Evolutionary conservation across 2,329 filamentous ascomycete species (phyloP), one percentile per base, ranked within the genome.

Genomic region (Penicillium griseofulvum): DNA sequence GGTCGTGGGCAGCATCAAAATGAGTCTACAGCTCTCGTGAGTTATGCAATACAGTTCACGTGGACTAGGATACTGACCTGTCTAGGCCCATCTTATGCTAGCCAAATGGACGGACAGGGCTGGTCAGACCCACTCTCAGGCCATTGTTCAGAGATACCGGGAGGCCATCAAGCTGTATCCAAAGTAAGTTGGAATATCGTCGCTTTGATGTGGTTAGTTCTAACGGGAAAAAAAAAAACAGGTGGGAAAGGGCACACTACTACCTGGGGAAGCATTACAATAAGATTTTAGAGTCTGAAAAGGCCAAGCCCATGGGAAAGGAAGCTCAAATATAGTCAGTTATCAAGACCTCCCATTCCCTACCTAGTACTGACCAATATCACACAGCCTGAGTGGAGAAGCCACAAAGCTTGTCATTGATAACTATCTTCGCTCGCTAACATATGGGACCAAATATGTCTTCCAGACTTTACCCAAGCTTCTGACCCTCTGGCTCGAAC

Each of bases 181-280:
- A 43, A 71, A 68, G 68, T 71, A 58, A 16, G 53, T 52, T 22
- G 16, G 11, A 14, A n/a, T 1, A 14, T 24, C 5, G 16, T 28
- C 7, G 9, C 31, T 33, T 11, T 37, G 28, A 12, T 8, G 24
- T 12, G 24, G 34, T 28, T 17, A 17, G 9, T 17, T 33, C 54
- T 43, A 52, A 51, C 36, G n/a, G 28, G 38, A 6, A n/a, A n/a
- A n/a, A n/a, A n/a, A n/a, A n/a, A 39, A 36, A 34, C 49, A 85
- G 85, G 49, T 99, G 93, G 92, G 94, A 99, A 70, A 97, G 97
- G 73, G 92, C 91, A 0, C 93, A 97, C 70, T 99, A 97, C 71
- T 96, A 97, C 71, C 83, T 99, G 10, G 94, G 94, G 5, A 91
- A 93, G 44, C 91, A 97, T 74, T 99, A 99, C 81, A 95, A 96